Base-by-base conservation (phyloP, 176 grass and related monocot species). In the Tillandsia leiboldiana region DNA sequence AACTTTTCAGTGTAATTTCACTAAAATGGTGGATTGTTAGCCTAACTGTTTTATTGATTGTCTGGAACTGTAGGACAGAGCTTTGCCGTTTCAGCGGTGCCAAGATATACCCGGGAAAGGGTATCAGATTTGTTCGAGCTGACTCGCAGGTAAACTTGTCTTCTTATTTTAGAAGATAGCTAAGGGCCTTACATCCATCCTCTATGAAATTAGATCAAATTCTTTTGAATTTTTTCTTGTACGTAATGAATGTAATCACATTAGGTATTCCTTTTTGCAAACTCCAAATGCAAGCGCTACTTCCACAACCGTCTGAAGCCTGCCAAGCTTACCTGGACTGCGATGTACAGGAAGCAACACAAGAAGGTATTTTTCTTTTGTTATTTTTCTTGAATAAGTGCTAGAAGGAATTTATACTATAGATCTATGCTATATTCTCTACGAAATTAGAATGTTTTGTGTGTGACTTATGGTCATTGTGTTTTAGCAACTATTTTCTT, bases 51-150 rank as follows among this genome's bases (percentile, higher is more conserved):
- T 42, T 42, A 42, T 42, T 42, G 33, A 42, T 42, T 7, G 33
- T 42, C 33, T 53, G 49, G 49, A 52, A 53, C 0, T 70, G 29
- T 64, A 96, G 91, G 84, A 96, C 91, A 7, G 91, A 96, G n/a
- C 91, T 96, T 56, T 96, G 91, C 84, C 87, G 84, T 81, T 96
- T 96, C 69, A 96, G 91, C 47, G 87, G 91, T 12, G 78, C 76
- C 66, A 96, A 91, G 87, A 96, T 96, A 73, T 96, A 96, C 57
- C 91, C 87, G 48, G 91, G 91, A 66, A 96, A 96, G 71, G 91
- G 91, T 61, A 96, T 96, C 14, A 67, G 87, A 53, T 96, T 96
- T 53, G 84, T 96, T 70, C 84, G 91, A 74, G 48, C 79, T 2
- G 91, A 96, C 75, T 96, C 91, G 1, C 91, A 91, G 87, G 91